Conservation (phyloP, 169 alveolate genomes). For the Plasmodium fragile region DNA sequence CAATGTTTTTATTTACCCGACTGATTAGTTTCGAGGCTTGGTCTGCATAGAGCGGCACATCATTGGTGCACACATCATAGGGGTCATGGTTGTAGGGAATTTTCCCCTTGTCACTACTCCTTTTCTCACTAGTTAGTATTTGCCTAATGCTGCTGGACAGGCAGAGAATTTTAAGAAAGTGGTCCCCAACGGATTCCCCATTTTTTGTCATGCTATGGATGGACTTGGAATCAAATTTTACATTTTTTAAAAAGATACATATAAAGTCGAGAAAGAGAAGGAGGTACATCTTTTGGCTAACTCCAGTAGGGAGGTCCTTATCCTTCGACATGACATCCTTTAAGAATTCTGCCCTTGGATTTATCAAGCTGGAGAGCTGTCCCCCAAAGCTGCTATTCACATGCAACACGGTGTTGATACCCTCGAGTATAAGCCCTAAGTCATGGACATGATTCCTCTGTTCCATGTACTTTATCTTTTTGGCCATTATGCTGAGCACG, state of each 20-base stretch:
- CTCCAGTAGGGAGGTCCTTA: not conserved
- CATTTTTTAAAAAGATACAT: conserved; percentile 42
- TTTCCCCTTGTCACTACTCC: not conserved
- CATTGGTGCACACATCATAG: not conserved
- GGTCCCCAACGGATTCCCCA: not conserved
- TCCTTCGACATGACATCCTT: not conserved
- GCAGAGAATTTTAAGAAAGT: conserved; percentile 49
- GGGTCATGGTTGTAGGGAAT: not conserved
- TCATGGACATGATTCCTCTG: conserved; percentile 23
- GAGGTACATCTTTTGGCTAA: conserved; percentile 2
- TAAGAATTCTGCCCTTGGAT: conserved; percentile 14
- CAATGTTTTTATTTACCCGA: conserved; percentile 29
- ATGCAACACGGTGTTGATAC: conserved; percentile 25
- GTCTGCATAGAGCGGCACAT: not conserved
- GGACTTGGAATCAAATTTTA: conserved; percentile 10
- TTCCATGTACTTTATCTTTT: conserved; percentile 50
- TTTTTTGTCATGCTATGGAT: not conserved
- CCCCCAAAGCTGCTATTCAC: not conserved
- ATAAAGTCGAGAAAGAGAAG: conserved; percentile 30
- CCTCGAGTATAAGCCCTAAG: conserved; percentile 3
- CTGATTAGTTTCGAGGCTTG: conserved; percentile 5
- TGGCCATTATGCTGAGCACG: conserved; percentile 23
- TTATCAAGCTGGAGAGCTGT: conserved; percentile 12
- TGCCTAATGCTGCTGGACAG: conserved; percentile 35
- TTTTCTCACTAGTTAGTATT: conserved; percentile 28